Conservation (phyloP, 352 stramenopile genomes). For the Phytophthora tentaculata region DNA sequence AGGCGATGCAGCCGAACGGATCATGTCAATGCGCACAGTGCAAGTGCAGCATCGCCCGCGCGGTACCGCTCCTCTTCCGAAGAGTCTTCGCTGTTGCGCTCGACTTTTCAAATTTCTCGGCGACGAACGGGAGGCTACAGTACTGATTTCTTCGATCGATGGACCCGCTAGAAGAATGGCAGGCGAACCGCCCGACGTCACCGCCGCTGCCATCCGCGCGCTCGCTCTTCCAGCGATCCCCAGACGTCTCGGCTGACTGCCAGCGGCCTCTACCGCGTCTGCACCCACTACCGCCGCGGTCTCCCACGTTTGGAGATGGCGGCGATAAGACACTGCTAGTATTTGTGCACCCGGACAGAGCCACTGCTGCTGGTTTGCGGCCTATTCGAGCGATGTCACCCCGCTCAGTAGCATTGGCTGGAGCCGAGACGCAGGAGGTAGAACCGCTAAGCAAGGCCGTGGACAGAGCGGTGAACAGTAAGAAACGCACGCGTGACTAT, state of each 20-base stretch:
- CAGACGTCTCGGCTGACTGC: conserved; percentile 19
- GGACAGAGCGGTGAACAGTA: conserved; percentile 1
- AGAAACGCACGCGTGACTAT: conserved; percentile 18
- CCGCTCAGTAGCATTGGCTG: conserved; percentile 18
- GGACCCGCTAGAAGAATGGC: background rate
- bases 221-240: conserved; percentile 26
- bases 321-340: conserved; percentile 25
- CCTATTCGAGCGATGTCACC: conserved; percentile 10
- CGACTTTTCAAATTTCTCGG: conserved; percentile 28
- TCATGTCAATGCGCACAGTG: conserved; percentile 14
- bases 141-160: conserved; percentile 4
- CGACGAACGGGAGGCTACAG: background rate
- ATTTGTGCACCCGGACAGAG: conserved; percentile 19
- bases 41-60: background rate
- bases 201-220: conserved; percentile 19
- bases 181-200: conserved; percentile 5
- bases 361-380: background rate
- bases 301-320: conserved; percentile 3
- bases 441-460: background rate
- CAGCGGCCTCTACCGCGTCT: conserved; percentile 22
- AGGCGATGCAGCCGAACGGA: conserved; percentile 15
- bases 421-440: conserved; percentile 1
- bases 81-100: background rate
- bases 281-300: conserved; percentile 20
- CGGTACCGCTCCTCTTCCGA: background rate